phyloP scores from a whole-genome alignment of 2,329 filamentous ascomycete species.

The Ascochyta pisi region DNA sequence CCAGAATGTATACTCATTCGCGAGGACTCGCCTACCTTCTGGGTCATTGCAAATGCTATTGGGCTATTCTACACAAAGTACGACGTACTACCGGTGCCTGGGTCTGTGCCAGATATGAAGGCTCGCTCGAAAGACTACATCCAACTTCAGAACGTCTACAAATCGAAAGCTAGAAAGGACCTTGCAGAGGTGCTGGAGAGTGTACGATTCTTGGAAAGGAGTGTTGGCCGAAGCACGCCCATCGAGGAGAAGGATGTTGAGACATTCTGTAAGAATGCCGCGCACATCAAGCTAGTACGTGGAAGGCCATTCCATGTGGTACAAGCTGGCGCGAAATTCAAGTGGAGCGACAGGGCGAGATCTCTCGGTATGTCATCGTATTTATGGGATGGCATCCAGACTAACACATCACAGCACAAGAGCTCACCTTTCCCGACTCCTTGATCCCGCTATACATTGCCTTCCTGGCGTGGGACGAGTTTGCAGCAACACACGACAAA shows the following conservation, averaged over 20 bases:
- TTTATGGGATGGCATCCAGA: not conserved
- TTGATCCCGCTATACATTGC: slow-evolving; percentile 58
- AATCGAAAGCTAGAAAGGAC: slow-evolving; percentile 81
- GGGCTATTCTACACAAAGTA: slow-evolving; percentile 77
- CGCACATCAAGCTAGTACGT: slow-evolving; percentile 87
- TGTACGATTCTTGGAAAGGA: slow-evolving; percentile 64
- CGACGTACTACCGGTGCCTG: slow-evolving; percentile 78
- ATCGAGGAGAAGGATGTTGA: slow-evolving; percentile 80
- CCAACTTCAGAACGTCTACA: slow-evolving; percentile 90
- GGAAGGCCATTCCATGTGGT: slow-evolving; percentile 62
- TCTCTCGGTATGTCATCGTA: slow-evolving; percentile 56
- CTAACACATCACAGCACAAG: slow-evolving; percentile 38
- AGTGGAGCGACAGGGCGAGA: slow-evolving; percentile 59
- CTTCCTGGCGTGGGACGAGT: slow-evolving; percentile 60
- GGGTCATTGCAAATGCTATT: slow-evolving; percentile 85
- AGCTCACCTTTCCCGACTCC: slow-evolving; percentile 54
- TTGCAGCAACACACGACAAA: slow-evolving; percentile 50
- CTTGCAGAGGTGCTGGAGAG: slow-evolving; percentile 73
- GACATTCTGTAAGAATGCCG: slow-evolving; percentile 92
- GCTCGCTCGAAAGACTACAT: slow-evolving; percentile 90
- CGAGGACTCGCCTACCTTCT: slow-evolving; percentile 71
- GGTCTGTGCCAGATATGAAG: slow-evolving; percentile 96
- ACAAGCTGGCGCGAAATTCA: slow-evolving; percentile 51
- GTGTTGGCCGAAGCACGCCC: slow-evolving; percentile 54
- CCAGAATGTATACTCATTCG: slow-evolving; percentile 61